Evolutionary conservation across 805 yeast genomes (phyloP), one percentile per base, ranked within the genome.

Genomic region (Schwanniomyces pseudopolymorphus): DNA sequence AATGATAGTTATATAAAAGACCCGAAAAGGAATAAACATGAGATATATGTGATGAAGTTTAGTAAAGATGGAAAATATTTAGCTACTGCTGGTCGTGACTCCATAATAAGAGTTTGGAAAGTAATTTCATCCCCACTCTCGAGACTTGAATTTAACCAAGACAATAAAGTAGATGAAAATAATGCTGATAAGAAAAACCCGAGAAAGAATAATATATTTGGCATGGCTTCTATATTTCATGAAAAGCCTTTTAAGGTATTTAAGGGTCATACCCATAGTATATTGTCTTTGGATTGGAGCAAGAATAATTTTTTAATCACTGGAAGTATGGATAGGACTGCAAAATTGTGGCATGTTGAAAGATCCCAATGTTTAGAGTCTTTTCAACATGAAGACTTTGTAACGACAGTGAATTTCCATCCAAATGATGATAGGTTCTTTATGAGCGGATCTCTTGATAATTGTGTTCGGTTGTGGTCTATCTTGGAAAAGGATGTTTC

Each of bases 351-450:
- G 97, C 95, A 91, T 62, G 78, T 85, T 10, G 88, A 87, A 33
- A 74, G 91, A 41, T 67, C 66, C 1, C 75, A 70, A 13, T 81
- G 89, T 43, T 67, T 91, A 14, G 77, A 85, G 40, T 74, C 82
- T 0, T 90, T 87, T 56, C 61, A 65, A 10, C 91, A 89, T 59
- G 77, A 82, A n/a, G 96, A 89, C 61, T 85, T 89, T 63, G 96
- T 89, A 2, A 86, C 96, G 0, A 72, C 84, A 8, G 87, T 87
- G 3, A 78, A 76, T 42, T 91, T 91, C 63, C 96, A 88, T 58
- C 95, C 94, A 0, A 69, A 70, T 1, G 97, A 91, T 65, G 97
- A 91, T 60, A 66, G 97, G 20, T 91, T 91, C 60, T 89, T 91
- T 61, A 61, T 86, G 2, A 83, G 90, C 52, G 92, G 96, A 5